Conservation (phyloP, 345 rosid species). For the Tarenaya hassleriana region DNA sequence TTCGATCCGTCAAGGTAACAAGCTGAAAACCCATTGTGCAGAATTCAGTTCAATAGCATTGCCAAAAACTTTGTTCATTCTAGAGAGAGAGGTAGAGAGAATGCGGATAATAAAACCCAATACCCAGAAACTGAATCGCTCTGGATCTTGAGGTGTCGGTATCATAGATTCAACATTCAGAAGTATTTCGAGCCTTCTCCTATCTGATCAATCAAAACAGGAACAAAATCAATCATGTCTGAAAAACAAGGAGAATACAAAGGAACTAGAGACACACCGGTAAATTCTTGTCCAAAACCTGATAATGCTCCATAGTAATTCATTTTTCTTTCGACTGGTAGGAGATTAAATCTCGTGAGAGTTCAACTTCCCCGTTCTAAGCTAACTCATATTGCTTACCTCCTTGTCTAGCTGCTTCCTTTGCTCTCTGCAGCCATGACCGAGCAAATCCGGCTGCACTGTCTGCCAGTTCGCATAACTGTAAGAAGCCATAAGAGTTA, state of each 20-base stretch:
- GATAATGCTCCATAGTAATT: not conserved
- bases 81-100: too few species aligned
- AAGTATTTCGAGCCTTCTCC: conserved; percentile 58
- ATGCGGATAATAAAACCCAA: conserved; percentile 13
- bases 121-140: conserved; percentile 97
- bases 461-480: conserved; percentile 60
- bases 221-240: conserved; percentile 2
- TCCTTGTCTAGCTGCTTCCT: conserved; percentile 65
- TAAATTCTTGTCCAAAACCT: not conserved
- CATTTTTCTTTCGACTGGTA: not conserved
- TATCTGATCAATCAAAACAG: conserved; percentile 36
- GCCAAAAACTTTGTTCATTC: not conserved
- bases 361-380: conserved; percentile 1
- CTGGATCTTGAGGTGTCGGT: conserved; percentile 73
- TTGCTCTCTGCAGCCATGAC: conserved; percentile 65
- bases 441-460: conserved; percentile 59
- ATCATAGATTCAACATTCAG: conserved; percentile 65
- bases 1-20: conserved; percentile 61
- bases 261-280: conserved; percentile 7
- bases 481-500: conserved; percentile 29
- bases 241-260: conserved; percentile 11
- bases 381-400: conserved; percentile 15
- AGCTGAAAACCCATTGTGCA: conserved; percentile 48
- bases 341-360: conserved; percentile 4
- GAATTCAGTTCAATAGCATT: conserved; percentile 10